Evolutionary conservation across 306 rosid species (phyloP).

Genomic region (Rosa multiflora): DNA sequence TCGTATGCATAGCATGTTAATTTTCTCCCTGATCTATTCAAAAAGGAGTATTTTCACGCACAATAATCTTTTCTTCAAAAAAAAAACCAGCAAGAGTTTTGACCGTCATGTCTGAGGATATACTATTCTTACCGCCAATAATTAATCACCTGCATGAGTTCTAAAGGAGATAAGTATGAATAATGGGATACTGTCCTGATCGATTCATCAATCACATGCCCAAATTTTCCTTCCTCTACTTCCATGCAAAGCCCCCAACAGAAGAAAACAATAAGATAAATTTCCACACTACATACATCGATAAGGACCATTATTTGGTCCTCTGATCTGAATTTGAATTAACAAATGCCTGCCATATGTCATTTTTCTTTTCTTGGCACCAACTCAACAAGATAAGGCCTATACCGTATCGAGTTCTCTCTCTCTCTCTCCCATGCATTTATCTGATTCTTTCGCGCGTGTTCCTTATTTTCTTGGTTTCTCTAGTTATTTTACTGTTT

Average conservation of each 20-base stretch:
- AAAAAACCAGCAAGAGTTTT: not conserved
- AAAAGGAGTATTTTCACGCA: not conserved
- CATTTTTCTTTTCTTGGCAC: not conserved
- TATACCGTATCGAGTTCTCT: not conserved
- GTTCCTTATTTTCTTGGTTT: not conserved
- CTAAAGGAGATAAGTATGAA: constrained; percentile 2
- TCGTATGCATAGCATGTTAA: not conserved
- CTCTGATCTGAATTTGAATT: not conserved
- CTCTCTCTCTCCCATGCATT: not conserved
- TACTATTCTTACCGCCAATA: not conserved
- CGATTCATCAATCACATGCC: constrained; percentile 1
- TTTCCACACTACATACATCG: not conserved
- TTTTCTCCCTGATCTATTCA: not conserved
- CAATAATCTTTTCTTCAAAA: not conserved
- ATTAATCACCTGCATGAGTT: not conserved
- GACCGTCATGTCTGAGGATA: not conserved
- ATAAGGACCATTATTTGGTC: not conserved
- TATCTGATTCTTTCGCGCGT: not conserved
- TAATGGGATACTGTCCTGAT: not conserved
- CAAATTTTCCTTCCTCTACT: not conserved
- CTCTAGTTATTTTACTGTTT: not conserved
- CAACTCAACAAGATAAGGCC: constrained; percentile 18
- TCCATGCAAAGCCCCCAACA: constrained; percentile 1
- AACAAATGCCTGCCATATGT: not conserved
- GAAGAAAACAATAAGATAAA: not conserved